Conservation (phyloP, 2,329 filamentous ascomycete genomes). For the Fusarium austroafricanum region DNA sequence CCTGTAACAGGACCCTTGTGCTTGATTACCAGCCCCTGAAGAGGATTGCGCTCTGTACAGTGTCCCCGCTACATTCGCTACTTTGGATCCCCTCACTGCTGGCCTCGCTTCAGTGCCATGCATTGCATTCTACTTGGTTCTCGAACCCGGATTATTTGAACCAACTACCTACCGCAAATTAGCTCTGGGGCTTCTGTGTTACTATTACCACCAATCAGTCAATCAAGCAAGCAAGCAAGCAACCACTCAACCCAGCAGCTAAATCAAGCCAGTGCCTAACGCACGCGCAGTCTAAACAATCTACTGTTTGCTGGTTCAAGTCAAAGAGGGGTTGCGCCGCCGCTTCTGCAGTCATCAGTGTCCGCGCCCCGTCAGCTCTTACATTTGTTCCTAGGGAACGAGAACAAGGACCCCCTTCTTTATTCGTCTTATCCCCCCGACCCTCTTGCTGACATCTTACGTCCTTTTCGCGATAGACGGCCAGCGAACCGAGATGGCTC, state of each 20-base stretch:
- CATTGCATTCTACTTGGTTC: conserved; percentile 11
- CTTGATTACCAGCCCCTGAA: conserved; percentile 35
- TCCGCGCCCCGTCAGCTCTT: conserved; percentile 44
- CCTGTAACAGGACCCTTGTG: conserved; percentile 28
- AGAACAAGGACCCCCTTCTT: conserved; percentile 44
- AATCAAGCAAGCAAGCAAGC: conserved; percentile 28
- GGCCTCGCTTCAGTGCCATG: conserved; percentile 18
- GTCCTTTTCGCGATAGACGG: conserved; percentile 46
- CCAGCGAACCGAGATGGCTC: conserved; percentile 45
- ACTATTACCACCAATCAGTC: conserved; percentile 27
- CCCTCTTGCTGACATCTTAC: conserved; percentile 49
- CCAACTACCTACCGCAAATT: conserved; percentile 18
- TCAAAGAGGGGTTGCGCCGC: conserved; percentile 44
- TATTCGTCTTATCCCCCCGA: conserved; percentile 44
- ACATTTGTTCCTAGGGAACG: conserved; percentile 37
- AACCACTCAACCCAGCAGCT: conserved; percentile 24
- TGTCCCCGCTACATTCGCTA: conserved; percentile 28
- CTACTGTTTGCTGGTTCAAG: conserved; percentile 33
- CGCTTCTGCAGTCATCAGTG: conserved; percentile 45
- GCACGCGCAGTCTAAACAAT: conserved; percentile 38
- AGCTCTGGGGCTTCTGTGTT: conserved; percentile 18
- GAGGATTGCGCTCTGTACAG: conserved; percentile 24
- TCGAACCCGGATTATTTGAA: conserved; percentile 21
- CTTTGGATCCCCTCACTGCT: conserved; percentile 26
- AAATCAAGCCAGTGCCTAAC: conserved; percentile 25